phyloP scores from a whole-genome alignment of 139 green algal genomes.

The Chloropicon primus region DNA sequence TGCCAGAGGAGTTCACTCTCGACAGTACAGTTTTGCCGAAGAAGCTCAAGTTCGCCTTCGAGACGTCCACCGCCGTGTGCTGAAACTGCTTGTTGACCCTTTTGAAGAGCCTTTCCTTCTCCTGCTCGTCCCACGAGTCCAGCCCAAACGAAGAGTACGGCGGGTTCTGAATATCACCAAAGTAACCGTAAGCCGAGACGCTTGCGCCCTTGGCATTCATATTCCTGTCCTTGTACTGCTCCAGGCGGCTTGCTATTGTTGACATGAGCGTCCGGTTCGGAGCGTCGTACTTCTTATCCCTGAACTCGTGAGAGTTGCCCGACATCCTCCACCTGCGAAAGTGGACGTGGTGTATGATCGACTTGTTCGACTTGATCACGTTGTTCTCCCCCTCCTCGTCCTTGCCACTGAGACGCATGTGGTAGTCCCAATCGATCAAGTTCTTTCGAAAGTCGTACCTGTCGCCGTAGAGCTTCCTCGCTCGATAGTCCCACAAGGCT shows the following conservation, averaged over 20 bases:
- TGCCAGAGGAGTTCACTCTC: neutral
- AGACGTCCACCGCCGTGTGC: constrained; percentile 44
- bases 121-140: neutral
- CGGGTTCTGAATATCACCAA: constrained; percentile 48
- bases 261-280: constrained; percentile 48
- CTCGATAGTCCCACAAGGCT: neutral
- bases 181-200: constrained; percentile 49
- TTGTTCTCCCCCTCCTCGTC: neutral
- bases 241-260: constrained; percentile 36
- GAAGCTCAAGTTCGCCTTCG: constrained; percentile 42
- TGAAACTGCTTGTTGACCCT: constrained; percentile 46
- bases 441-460: constrained; percentile 48
- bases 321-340: constrained; percentile 34
- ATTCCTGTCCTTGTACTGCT: constrained; percentile 45
- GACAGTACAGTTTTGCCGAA: neutral
- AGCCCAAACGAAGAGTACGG: constrained; percentile 49
- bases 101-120: constrained; percentile 19
- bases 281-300: constrained; percentile 33
- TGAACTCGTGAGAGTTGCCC: constrained; percentile 47
- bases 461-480: constrained; percentile 41
- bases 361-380: constrained; percentile 8
- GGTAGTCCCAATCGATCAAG: constrained; percentile 65
- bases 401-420: constrained; percentile 40
- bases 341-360: constrained; percentile 53
- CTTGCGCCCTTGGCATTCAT: constrained; percentile 37